phyloP scores from a whole-genome alignment of 345 rosid genomes.

The Eucalyptus pauciflora region DNA sequence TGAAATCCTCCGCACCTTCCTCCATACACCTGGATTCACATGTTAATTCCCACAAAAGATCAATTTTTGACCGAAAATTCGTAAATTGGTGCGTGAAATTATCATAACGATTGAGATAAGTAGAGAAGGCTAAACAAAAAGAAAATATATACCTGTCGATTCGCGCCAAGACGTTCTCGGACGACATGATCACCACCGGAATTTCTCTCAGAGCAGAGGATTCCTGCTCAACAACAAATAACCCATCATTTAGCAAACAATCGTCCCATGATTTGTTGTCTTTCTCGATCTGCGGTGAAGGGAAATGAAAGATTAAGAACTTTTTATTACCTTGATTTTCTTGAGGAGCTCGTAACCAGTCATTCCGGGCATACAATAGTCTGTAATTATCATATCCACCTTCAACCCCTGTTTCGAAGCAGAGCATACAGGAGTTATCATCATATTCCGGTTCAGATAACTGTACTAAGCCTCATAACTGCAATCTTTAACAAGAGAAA shows the following conservation, averaged over 20 bases:
- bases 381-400: slow-evolving; percentile 89
- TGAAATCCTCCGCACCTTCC: slow-evolving; percentile 92
- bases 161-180: slow-evolving; percentile 78
- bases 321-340: slow-evolving; percentile 58
- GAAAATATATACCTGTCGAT: slow-evolving; percentile 47
- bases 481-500: neutral
- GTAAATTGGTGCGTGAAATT: neutral
- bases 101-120: neutral
- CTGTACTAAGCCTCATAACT: neutral
- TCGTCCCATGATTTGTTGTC: neutral
- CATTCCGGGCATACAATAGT: slow-evolving; percentile 99
- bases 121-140: neutral
- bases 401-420: slow-evolving; percentile 38
- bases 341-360: slow-evolving; percentile 93
- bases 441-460: neutral
- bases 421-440: neutral
- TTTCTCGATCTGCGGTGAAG: neutral
- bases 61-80: neutral
- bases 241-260: neutral
- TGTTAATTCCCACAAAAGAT: neutral
- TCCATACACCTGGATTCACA: slow-evolving; percentile 56
- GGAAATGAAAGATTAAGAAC: neutral
- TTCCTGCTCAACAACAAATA: slow-evolving; percentile 29
- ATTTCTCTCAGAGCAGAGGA: slow-evolving; percentile 59
- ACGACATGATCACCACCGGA: slow-evolving; percentile 95